Evolutionary conservation across 768 basidiomycete species (phyloP).

Genomic region (Tricholoma flavovirens): DNA sequence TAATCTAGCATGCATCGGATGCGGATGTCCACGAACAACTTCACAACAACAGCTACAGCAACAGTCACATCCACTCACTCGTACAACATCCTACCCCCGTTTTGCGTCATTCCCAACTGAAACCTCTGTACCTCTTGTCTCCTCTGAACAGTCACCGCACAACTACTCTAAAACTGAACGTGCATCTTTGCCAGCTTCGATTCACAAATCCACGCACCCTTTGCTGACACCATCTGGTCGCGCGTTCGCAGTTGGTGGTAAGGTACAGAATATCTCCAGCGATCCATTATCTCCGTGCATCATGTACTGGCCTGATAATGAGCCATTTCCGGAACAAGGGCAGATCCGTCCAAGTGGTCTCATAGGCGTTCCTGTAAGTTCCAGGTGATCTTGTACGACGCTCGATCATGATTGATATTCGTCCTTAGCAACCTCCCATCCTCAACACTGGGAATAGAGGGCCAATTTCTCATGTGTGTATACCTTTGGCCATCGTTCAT

Average conservation of each 20-base stretch:
- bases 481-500: constrained; percentile 15
- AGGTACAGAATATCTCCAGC: constrained; percentile 71
- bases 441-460: constrained; percentile 86
- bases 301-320: constrained; percentile 92
- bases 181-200: constrained; percentile 18
- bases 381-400: not conserved
- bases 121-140: constrained; percentile 6
- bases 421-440: constrained; percentile 70
- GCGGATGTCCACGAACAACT: constrained; percentile 52
- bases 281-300: constrained; percentile 71
- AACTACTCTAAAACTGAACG: constrained; percentile 4
- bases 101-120: constrained; percentile 23
- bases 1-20: constrained; percentile 72
- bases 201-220: constrained; percentile 48
- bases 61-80: constrained; percentile 19
- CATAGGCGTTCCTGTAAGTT: constrained; percentile 46
- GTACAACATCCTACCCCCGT: constrained; percentile 25
- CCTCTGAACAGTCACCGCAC: constrained; percentile 3
- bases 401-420: constrained; percentile 4
- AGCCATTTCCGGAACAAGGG: constrained; percentile 72
- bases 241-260: constrained; percentile 69
- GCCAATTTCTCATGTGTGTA: constrained; percentile 75
- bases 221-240: constrained; percentile 81
- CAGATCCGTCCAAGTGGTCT: constrained; percentile 65
- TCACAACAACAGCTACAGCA: constrained; percentile 17